Conservation (phyloP, 2,329 filamentous ascomycete genomes). For the Epichloe festucae region DNA sequence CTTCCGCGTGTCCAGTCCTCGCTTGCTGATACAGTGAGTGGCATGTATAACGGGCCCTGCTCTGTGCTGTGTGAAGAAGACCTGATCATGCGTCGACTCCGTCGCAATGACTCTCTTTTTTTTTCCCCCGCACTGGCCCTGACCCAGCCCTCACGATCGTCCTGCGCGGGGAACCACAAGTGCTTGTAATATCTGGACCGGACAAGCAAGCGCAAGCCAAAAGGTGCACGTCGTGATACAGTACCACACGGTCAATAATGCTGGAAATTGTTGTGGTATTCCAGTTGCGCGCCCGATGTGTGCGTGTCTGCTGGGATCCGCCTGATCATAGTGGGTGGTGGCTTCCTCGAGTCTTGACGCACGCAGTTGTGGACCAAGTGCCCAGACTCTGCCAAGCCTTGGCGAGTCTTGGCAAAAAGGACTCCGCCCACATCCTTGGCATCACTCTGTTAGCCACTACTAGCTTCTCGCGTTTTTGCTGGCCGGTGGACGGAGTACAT, state of each 20-base stretch:
- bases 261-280: background rate
- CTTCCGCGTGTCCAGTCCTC: too few relatives aligned
- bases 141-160: background rate
- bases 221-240: background rate
- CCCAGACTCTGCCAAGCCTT: conserved; percentile 27
- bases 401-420: conserved; percentile 21
- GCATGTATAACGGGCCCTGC: too few relatives aligned
- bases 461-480: background rate
- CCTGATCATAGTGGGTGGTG: background rate
- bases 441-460: conserved; percentile 7
- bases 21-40: too few relatives aligned
- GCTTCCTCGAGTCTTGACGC: background rate
- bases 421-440: conserved; percentile 14
- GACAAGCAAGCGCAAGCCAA: background rate
- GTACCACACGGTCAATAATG: background rate
- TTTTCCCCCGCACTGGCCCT: too few relatives aligned
- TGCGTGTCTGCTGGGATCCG: background rate
- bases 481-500: conserved; percentile 1
- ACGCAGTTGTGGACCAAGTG: conserved; percentile 16
- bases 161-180: background rate
- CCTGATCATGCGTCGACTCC: too few relatives aligned
- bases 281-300: background rate
- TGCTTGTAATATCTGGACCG: background rate
- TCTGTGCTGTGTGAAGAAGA: too few relatives aligned
- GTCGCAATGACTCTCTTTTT: too few relatives aligned